These are phyloP conservation scores for Euphorbia corollata DNA, from an alignment of 441 rosid species.

Conservation along the genomic window DNA sequence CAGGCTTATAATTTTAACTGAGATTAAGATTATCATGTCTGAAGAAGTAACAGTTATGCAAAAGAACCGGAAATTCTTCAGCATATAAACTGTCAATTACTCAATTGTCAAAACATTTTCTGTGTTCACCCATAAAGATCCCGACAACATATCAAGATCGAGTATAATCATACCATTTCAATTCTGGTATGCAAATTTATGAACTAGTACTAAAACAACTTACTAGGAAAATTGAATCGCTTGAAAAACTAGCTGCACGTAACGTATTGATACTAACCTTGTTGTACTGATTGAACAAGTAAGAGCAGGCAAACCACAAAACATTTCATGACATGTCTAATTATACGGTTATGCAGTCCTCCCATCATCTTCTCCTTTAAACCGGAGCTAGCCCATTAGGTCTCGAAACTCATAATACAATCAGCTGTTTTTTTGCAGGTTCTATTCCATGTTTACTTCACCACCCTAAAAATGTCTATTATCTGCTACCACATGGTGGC, in stretches of 20 bases:
- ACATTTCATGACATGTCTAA: conserved; percentile 23
- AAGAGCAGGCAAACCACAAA: conserved; percentile 29
- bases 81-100: too few species aligned
- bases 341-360: conserved; percentile 27
- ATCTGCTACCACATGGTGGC: not conserved
- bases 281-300: conserved; percentile 35
- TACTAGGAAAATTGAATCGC: too few species aligned
- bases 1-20: not conserved
- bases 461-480: not conserved
- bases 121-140: too few species aligned
- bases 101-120: not conserved
- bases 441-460: not conserved
- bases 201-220: too few species aligned
- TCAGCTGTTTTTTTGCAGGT: conserved; percentile 14
- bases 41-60: not conserved
- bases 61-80: too few species aligned
- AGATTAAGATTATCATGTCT: not conserved
- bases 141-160: too few species aligned
- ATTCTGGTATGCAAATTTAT: too few species aligned
- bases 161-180: too few species aligned
- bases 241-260: not conserved
- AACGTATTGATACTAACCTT: conserved; percentile 33
- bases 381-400: conserved; percentile 34
- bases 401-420: conserved; percentile 29
- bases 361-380: conserved; percentile 51